phyloP scores from a whole-genome alignment of 805 yeast genomes.

The Candida pseudofarinosa region DNA sequence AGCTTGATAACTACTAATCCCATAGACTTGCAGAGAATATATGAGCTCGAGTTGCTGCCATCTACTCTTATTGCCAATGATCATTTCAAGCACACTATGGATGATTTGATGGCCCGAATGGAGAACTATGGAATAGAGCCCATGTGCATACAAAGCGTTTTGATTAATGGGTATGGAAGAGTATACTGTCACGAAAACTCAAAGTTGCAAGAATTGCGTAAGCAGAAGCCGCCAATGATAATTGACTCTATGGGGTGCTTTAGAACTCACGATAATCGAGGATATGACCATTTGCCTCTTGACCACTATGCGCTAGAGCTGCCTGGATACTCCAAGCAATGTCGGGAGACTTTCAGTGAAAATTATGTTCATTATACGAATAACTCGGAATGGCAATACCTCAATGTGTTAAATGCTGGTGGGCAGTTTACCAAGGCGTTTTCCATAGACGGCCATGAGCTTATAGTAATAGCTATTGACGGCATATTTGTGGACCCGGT shows the following conservation, averaged over 20 bases:
- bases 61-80: slow-evolving; percentile 33
- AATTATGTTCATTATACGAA: slow-evolving; percentile 18
- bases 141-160: slow-evolving; percentile 25
- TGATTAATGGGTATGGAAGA: slow-evolving; percentile 29
- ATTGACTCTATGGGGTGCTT: slow-evolving; percentile 2
- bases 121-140: slow-evolving; percentile 29
- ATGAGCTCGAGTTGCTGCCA: slow-evolving; percentile 21
- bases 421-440: slow-evolving; percentile 30
- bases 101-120: slow-evolving; percentile 31
- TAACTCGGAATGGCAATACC: slow-evolving; percentile 18
- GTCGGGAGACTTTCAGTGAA: slow-evolving; percentile 16
- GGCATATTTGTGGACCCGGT: slow-evolving; percentile 25
- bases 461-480: slow-evolving; percentile 28
- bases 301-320: slow-evolving; percentile 16
- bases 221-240: slow-evolving; percentile 6
- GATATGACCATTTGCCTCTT: slow-evolving; percentile 10
- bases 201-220: slow-evolving; percentile 10
- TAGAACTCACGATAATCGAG: slow-evolving; percentile 6
- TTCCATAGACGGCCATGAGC: slow-evolving; percentile 28
- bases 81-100: slow-evolving; percentile 32
- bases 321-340: slow-evolving; percentile 22
- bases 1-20: slow-evolving; percentile 17
- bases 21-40: slow-evolving; percentile 24
- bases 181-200: slow-evolving; percentile 16
- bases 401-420: slow-evolving; percentile 29